Evolutionary conservation across 768 basidiomycete species (phyloP), one percentile per base, ranked within the genome.

Genomic region (Tubosaeta sp.): DNA sequence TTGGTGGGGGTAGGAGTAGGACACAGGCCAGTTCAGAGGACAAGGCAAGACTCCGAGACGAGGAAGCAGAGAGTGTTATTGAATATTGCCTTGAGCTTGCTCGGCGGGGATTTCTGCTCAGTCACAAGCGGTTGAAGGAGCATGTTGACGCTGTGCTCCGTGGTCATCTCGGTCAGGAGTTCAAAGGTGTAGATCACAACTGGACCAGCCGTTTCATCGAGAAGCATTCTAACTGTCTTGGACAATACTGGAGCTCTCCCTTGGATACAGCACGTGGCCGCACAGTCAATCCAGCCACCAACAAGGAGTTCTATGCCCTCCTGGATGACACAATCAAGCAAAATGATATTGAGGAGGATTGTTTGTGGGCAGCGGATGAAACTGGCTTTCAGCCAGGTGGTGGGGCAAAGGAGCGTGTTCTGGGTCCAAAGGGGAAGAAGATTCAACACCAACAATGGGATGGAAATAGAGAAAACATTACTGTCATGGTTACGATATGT

Each of bases 321-420:
- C 42, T 45, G 4, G 31, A 17, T 32, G 7, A 13, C 19, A 33
- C 26, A 5, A 43, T 43, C 7, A 4, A 43, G 6, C 6, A 5
- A 10, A 4, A 27, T 1, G 2, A 16, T 2, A 43, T 43, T 5
- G 16, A 27, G 10, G 27, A 7, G 9, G 39, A 60, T 31, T 62
- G 57, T n/a, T 38, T 57, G 5, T 64, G 50, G 48, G 60, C 48
- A 5, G 50, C 51, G 3, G 55, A 66, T 43, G 57, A 66, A 32
- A 57, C 46, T 32, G 56, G 65, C 1, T 46, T 63, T 27, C 43
- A 44, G 9, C 57, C 54, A 19, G 41, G 51, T 9, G 4, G 10
- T 9, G 59, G 63, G 0, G 3, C 19, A 1, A 48, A 26, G 2
- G 14, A 46, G 14, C 14, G n/a, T 9, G 59, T 61, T 12, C 25